Conservation (phyloP, 805 yeast species). For the Allodekkera sacchari region DNA sequence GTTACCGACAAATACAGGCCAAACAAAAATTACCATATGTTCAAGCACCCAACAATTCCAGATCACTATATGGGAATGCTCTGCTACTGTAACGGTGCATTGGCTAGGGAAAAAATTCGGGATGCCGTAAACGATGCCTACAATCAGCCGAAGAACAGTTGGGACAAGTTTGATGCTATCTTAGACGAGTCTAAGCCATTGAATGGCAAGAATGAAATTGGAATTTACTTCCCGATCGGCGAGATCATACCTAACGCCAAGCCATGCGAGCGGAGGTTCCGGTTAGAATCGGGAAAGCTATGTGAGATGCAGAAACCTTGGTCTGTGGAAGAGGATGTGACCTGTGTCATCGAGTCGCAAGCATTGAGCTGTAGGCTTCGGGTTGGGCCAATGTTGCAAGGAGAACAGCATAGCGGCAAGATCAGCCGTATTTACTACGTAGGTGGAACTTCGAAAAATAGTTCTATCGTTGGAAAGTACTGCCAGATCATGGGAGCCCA, state of each 20-base stretch:
- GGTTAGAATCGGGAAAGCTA: conserved; percentile 20
- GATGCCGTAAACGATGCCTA: conserved; percentile 48
- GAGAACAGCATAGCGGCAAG: conserved; percentile 13
- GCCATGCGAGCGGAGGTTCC: conserved; percentile 51
- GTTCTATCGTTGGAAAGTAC: conserved; percentile 58
- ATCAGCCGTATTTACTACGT: conserved; percentile 75
- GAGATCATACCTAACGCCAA: conserved; percentile 82
- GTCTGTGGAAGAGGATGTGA: conserved; percentile 57
- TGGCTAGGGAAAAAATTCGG: conserved; percentile 74
- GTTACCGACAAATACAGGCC: conserved; percentile 74
- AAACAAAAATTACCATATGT: conserved; percentile 74
- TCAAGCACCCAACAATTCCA: conserved; percentile 76
- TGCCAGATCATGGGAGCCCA: conserved; percentile 62
- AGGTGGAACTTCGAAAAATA: conserved; percentile 79
- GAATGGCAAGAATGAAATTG: conserved; percentile 40
- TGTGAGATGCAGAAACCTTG: conserved; percentile 30
- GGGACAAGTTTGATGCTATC: conserved; percentile 56
- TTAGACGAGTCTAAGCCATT: conserved; percentile 29
- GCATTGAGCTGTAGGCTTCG: conserved; percentile 77
- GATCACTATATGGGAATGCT: conserved; percentile 88
- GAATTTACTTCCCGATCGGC: conserved; percentile 81
- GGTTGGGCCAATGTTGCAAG: conserved; percentile 65
- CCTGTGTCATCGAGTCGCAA: conserved; percentile 78
- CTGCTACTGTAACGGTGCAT: conserved; percentile 85
- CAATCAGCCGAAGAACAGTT: conserved; percentile 29